Base-by-base conservation (phyloP, 768 basidiomycete species). In the Serendipita sp. region DNA sequence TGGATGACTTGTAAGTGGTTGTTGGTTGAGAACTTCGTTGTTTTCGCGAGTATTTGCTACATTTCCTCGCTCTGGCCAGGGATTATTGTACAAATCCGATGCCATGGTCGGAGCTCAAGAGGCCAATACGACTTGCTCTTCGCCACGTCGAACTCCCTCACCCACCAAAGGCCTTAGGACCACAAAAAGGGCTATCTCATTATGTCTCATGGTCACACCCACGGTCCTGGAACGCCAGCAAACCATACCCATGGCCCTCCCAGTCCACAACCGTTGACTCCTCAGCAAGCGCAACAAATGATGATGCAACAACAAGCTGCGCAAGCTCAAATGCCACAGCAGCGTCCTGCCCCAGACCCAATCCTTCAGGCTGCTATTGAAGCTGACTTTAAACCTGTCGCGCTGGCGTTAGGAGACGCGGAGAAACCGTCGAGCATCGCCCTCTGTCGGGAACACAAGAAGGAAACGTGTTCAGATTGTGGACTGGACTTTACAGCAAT, bases 341-440 rank as follows among this genome's bases (percentile, higher is more conserved):
- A 34, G 44, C 64, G 65, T 16, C 81, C 82, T 0, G 72, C 77
- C n/a, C 78, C 83, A 16, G 89, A 91, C 72, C 88, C 88, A 0
- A 76, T 79, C 37, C 76, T 89, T 69, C 88, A 88, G 69, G 87
- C 86, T 0, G 74, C 85, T 68, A 89, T 92, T 60, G 90, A 92
- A 69, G 82, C 82, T 56, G 83, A 84, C 72, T 91, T 83, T 72
- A 70, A 72, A 5, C 82, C 83, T 8, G 79, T 86, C 35, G 73
- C 80, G 53, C 73, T 91, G 58, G 74, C 75, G 1, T 75, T 89
- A 37, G 77, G 75, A 8, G 78, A 79, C 8, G 76, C 80, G 15
- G 83, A 86, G 67, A 76, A 76, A 67, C 74, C 78, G 28, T 72
- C 37, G 16, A 34, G 30, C 18, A 37, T 77, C 18, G 85, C 81